A percentile compares a stretch with the other conserved stretches of the same genome.
Evolutionary conservation across 208 protist genomes (phyloP).

Genomic region (Sergeia podlipaevii): DNA sequence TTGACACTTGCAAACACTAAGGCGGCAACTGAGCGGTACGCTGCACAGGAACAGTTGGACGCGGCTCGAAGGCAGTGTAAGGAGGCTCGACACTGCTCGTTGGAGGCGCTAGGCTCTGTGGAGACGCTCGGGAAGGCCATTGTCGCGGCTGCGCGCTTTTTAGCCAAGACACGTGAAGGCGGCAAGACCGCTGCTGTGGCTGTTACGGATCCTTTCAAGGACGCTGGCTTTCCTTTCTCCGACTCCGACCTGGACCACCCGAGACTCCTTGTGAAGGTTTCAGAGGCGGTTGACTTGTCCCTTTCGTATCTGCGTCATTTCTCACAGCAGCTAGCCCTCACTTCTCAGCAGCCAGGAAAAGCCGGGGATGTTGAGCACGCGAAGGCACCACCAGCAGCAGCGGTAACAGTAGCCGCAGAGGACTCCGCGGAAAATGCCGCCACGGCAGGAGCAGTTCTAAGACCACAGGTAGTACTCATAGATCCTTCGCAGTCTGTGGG

Average conservation of each 20-base stretch:
- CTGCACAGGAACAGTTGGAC: conserved; percentile 15
- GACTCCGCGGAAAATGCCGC: too few species aligned
- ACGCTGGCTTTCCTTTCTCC: conserved; percentile 5
- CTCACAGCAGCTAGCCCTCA: not conserved
- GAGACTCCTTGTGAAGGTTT: conserved; percentile 39
- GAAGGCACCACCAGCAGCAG: too few species aligned
- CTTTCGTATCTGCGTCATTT: conserved; percentile 27
- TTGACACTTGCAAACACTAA: conserved; percentile 29
- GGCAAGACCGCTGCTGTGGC: not conserved
- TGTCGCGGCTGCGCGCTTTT: conserved; percentile 6
- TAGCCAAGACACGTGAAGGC: not conserved
- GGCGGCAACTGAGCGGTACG: conserved; percentile 10
- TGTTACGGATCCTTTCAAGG: conserved; percentile 21
- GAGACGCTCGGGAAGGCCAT: conserved; percentile 22
- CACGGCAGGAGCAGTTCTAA: too few species aligned
- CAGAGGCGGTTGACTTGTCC: conserved; percentile 38
- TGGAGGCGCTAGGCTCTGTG: conserved; percentile 30
- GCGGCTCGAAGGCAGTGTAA: not conserved
- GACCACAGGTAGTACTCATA: too few species aligned
- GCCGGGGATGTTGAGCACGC: too few species aligned
- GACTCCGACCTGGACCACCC: conserved; percentile 34
- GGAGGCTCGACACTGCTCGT: conserved; percentile 18
- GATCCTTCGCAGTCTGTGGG: too few species aligned
- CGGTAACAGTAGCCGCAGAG: too few species aligned
- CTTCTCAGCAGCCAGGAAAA: too few species aligned